phyloP scores from a whole-genome alignment of 768 basidiomycete species.

The Suillus lakei region DNA sequence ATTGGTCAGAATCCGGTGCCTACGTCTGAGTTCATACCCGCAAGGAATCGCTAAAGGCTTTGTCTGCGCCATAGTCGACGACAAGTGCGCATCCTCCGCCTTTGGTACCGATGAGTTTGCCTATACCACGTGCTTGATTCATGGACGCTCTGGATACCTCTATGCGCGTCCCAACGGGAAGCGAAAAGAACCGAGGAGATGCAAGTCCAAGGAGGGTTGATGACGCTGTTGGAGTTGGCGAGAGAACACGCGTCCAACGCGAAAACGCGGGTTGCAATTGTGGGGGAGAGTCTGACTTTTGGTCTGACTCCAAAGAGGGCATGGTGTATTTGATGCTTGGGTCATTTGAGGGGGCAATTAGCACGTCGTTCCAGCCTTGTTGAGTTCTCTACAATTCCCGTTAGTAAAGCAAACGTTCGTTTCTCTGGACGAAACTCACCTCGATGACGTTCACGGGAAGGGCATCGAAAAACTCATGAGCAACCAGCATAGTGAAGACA shows the following conservation, averaged over 20 bases:
- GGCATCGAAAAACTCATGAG: slow-evolving; percentile 98
- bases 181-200: slow-evolving; percentile 68
- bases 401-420: neutral
- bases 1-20: slow-evolving; percentile 8
- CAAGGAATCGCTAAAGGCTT: slow-evolving; percentile 74
- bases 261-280: slow-evolving; percentile 25
- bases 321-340: slow-evolving; percentile 36
- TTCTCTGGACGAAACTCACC: slow-evolving; percentile 45
- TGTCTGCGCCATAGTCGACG: slow-evolving; percentile 86
- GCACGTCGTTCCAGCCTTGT: slow-evolving; percentile 85
- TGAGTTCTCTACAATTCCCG: slow-evolving; percentile 61
- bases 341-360: slow-evolving; percentile 59
- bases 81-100: slow-evolving; percentile 70
- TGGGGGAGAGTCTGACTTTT: slow-evolving; percentile 6
- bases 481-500: slow-evolving; percentile 82
- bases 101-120: slow-evolving; percentile 54
- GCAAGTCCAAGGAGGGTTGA: slow-evolving; percentile 63
- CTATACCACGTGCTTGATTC: slow-evolving; percentile 69
- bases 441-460: slow-evolving; percentile 90
- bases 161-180: slow-evolving; percentile 73
- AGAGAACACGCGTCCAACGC: slow-evolving; percentile 68
- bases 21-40: slow-evolving; percentile 59
- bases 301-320: slow-evolving; percentile 22
- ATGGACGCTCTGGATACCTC: slow-evolving; percentile 82
- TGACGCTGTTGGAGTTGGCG: slow-evolving; percentile 57